Evolutionary conservation across 352 stramenopile genomes (phyloP).

Genomic region (Phytophthora uliginosa): DNA sequence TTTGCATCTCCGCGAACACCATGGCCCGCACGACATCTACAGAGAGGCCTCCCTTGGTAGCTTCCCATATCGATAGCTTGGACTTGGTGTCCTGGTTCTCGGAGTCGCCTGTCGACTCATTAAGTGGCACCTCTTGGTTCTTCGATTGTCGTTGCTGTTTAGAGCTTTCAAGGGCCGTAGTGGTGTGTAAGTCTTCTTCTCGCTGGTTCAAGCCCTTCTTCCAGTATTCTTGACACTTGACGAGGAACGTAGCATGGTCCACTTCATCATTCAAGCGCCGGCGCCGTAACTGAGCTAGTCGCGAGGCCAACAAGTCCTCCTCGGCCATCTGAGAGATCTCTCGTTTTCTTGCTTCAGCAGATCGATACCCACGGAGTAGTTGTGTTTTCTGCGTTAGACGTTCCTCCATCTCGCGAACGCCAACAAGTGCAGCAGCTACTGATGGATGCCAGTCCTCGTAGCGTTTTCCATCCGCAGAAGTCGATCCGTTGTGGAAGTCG

Average conservation of each 20-base stretch:
- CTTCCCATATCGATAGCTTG: conserved; percentile 80
- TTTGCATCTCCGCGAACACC: conserved; percentile 71
- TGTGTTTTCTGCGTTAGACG: conserved; percentile 46
- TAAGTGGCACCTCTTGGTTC: conserved; percentile 23
- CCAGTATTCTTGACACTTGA: conserved; percentile 56
- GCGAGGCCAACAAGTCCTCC: conserved; percentile 47
- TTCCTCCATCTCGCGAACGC: conserved; percentile 45
- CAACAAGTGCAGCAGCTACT: conserved; percentile 36
- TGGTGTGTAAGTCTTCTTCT: conserved; percentile 32
- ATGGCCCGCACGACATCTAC: conserved; percentile 64
- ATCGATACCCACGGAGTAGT: conserved; percentile 45
- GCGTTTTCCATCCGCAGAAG: conserved; percentile 40
- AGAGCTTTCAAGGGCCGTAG: conserved; percentile 5
- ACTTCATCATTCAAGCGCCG: conserved; percentile 29
- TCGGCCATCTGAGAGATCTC: conserved; percentile 49
- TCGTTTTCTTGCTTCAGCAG: conserved; percentile 34
- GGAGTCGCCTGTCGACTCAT: conserved; percentile 28
- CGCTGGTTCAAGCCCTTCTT: conserved; percentile 47
- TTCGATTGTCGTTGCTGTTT: conserved; percentile 24
- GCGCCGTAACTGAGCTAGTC: conserved; percentile 19
- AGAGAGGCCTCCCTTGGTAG: conserved; percentile 55
- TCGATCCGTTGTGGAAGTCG: conserved; percentile 54
- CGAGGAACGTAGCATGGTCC: conserved; percentile 36
- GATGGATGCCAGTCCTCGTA: conserved; percentile 68
- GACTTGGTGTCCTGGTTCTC: conserved; percentile 32